A percentile compares a stretch with the other conserved stretches of the same genome.
Evolutionary conservation across 73 alveolate species (phyloP).

Genomic region (Tetrahymena thermophila): DNA sequence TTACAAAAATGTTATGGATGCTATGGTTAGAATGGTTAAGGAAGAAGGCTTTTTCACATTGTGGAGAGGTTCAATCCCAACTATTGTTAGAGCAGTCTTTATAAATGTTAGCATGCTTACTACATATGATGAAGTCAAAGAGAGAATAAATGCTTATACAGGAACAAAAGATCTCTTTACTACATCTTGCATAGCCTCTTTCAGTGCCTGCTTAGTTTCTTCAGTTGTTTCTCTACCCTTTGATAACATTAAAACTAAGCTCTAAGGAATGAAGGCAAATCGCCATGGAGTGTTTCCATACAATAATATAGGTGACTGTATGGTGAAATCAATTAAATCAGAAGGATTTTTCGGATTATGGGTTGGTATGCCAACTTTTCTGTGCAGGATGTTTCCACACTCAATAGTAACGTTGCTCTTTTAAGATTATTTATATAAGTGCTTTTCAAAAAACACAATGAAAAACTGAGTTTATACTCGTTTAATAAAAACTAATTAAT

Average conservation of each 20-base stretch:
- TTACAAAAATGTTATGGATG: slow-evolving; percentile 66
- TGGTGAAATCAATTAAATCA: slow-evolving; percentile 32
- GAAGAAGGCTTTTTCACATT: slow-evolving; percentile 75
- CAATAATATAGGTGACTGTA: slow-evolving; percentile 56
- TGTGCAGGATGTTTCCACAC: slow-evolving; percentile 68
- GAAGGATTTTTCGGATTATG: slow-evolving; percentile 68
- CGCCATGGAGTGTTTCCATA: slow-evolving; percentile 66
- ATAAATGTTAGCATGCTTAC: slow-evolving; percentile 75
- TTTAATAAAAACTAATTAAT: too few relatives aligned
- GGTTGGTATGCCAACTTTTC: slow-evolving; percentile 74
- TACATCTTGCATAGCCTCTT: slow-evolving; percentile 18
- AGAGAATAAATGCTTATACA: slow-evolving; percentile 42
- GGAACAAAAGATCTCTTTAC: neutral
- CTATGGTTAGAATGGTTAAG: slow-evolving; percentile 57
- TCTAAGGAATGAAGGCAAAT: slow-evolving; percentile 51
- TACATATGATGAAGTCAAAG: slow-evolving; percentile 76
- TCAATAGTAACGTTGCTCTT: slow-evolving; percentile 58
- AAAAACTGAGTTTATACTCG: neutral
- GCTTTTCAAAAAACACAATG: neutral
- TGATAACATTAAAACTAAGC: slow-evolving; percentile 71
- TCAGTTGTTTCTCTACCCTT: slow-evolving; percentile 63
- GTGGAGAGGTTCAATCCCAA: slow-evolving; percentile 83
- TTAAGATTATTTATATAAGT: slow-evolving; percentile 38
- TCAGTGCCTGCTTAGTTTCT: slow-evolving; percentile 65
- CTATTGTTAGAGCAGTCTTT: slow-evolving; percentile 74